Evolutionary conservation across 139 green algal species (phyloP).

Genomic region (Deuterostichococcus epilithicus): DNA sequence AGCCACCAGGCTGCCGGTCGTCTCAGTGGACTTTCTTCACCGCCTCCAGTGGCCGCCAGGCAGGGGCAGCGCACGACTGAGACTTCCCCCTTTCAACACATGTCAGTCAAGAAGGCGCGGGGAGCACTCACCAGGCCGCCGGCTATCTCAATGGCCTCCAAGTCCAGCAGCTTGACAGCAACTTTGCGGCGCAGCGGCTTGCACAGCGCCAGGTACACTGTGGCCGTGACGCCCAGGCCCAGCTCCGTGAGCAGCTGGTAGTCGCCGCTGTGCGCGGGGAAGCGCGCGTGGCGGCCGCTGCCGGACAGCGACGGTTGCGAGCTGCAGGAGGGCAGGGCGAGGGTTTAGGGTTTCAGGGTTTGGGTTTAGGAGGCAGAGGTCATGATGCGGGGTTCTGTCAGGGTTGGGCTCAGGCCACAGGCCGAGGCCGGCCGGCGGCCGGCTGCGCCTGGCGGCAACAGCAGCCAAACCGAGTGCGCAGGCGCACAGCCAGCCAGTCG

Average conservation of each 20-base stretch:
- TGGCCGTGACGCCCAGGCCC: constrained; percentile 43
- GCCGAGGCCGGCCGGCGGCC: too few species aligned
- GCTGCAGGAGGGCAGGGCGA: neutral
- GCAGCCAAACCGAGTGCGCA: too few species aligned
- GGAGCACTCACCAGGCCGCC: constrained; percentile 4
- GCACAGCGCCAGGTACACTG: constrained; percentile 38
- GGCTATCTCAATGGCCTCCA: constrained; percentile 31
- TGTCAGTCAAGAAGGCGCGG: too few species aligned
- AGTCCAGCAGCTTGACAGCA: constrained; percentile 55
- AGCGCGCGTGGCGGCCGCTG: constrained; percentile 6
- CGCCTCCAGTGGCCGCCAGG: neutral
- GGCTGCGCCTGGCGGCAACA: too few species aligned
- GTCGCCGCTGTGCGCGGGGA: constrained; percentile 21
- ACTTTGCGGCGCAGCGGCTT: constrained; percentile 41
- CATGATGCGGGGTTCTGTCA: too few species aligned
- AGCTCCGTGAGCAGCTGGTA: constrained; percentile 48
- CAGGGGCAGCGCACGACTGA: neutral
- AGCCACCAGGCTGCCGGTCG: neutral
- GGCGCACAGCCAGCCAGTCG: too few species aligned
- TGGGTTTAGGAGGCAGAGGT: too few species aligned
- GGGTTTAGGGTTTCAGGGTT: too few species aligned
- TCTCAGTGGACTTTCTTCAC: neutral
- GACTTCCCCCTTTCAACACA: too few species aligned
- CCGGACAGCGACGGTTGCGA: neutral
- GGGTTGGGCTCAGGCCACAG: too few species aligned